Base-by-base conservation (phyloP, 768 basidiomycete genomes). In the Royoungia palumana region DNA sequence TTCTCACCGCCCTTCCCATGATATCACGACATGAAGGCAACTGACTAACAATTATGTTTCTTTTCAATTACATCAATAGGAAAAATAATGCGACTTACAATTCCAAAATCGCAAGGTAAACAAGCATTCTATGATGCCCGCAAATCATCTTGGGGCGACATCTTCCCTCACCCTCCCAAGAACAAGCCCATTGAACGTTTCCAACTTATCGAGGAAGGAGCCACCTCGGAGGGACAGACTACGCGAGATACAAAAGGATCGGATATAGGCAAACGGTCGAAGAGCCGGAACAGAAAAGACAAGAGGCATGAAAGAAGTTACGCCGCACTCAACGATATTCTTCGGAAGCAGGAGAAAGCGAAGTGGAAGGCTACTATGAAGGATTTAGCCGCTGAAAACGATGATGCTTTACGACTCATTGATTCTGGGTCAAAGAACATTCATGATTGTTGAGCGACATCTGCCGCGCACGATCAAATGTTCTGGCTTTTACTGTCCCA, bases 71-170 rank as follows among this genome's bases (percentile, higher is more conserved):
- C 39, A 34, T 40, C 35, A 1, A 44, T 59, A 96, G 95, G 89
- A 27, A 85, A 89, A 69, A 87, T 98, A 40, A 87, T 94, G 79
- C 84, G 95, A 6, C 72, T 94, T 67, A 95, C 88, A 5, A 83
- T 95, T 34, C 89, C 95, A 0, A 93, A 83, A 57, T 94, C 91
- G 2, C 94, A 94, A 70, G 94, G 94, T n/a, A 94, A 92, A 66
- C 94, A 97, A 59, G 78, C 81, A 0, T 99, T 83, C 63, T 93
- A 97, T 63, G 96, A 98, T 65, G 94, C 94, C 3, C 83, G 94
- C 30, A 97, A 98, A 70, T 84, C 89, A 0, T 70, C 68, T 10
- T 98, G 95, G 94, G 96, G 96, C 17, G 96, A 98, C 64, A 74
- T 91, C 20, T 97, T 98, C 69, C 96, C 96, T 19, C 94, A 97